Evolutionary conservation across 306 rosid species (phyloP), one percentile per base, ranked within the genome.

Genomic region (Inga leiocalycina): DNA sequence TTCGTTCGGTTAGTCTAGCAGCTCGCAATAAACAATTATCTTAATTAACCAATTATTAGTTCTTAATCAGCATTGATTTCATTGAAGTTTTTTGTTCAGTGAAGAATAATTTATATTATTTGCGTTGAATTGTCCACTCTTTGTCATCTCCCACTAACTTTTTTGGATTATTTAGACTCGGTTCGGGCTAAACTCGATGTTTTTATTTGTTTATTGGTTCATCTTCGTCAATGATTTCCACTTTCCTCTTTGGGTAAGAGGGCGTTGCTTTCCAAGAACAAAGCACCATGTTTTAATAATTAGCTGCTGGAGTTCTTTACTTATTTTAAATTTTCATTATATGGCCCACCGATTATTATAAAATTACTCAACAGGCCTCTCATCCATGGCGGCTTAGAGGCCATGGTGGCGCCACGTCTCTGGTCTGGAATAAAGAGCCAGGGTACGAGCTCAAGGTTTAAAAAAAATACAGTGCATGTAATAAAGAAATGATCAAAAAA

Each of bases 321-420:
- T 22, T 35, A 41, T 37, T 37, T 37, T 15, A 9, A 27, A 75
- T 39, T 79, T 77, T 71, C 8, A 66, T 68, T n/a, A 11, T 0
- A 78, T 73, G 88, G 87, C 56, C 91, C 88, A 87, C 86, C 32
- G 54, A 24, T 74, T 75, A 48, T 19, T 62, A 0, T 32, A 39
- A 85, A 85, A 14, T 75, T 65, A 83, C 79, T 66, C 17, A 19
- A 62, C 13, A 57, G 80, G 83, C 41, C 68, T 19, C 41, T 72
- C 66, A 30, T 67, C 22, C 61, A 24, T 13, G n/a, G 34, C 15
- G 6, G 16, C 72, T 46, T 69, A 76, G 90, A 93, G 98, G 99
- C 86, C 82, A n/a, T 64, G 76, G 85, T 72, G n/a, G 79, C 10
- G 93, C 97, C 98, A 92, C 99, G 98, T 92, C 32, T 79, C 51